Evolutionary conservation across 2,329 filamentous ascomycete genomes (phyloP), one percentile per base, ranked within the genome.

Genomic region (Aspergillus carbonarius): DNA sequence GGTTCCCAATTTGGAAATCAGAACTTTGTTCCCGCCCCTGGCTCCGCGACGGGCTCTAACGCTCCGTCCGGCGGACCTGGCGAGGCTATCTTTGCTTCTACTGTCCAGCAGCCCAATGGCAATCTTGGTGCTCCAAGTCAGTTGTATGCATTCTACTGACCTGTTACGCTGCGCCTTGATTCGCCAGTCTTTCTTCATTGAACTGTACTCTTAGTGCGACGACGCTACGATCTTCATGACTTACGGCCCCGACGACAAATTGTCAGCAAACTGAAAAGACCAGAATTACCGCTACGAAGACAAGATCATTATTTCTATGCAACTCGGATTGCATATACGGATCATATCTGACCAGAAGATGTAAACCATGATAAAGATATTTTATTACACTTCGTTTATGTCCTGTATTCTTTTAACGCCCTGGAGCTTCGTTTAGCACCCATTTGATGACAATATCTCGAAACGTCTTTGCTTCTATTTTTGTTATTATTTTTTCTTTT

Each of bases 151-250:
- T 76, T 73, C 60, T 74, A 70, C 59, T 76, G 65, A 72, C 53
- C 55, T 52, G 44, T 60, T 59, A 52, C 51, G 56, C 63, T 54
- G 50, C 58, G 52, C 56, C 62, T 42, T 54, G 53, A 51, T 54
- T 60, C 63, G 60, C 63, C 58, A 59, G 63, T 64, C 64, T 55
- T 55, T 66, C 61, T 60, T 57, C 60, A 63, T 55, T 62, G 65
- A 68, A 65, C 56, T 76, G 74, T 76, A 76, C 68, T 66, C 71
- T 72, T 75, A 76, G 63, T 68, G 66, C 69, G 58, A 75, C 65
- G 72, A 75, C 69, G 70, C 66, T 60, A 76, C 70, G 74, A 75
- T 70, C 66, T 66, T 70, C 49, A 68, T 63, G 66, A 68, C 49
- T 69, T 64, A 69, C 64, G 67, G 66, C 67, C 63, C 66, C 57